These are phyloP conservation scores for Falciphora oryzae DNA, from an alignment of 2,329 filamentous ascomycete genomes.

Conservation along the genomic window DNA sequence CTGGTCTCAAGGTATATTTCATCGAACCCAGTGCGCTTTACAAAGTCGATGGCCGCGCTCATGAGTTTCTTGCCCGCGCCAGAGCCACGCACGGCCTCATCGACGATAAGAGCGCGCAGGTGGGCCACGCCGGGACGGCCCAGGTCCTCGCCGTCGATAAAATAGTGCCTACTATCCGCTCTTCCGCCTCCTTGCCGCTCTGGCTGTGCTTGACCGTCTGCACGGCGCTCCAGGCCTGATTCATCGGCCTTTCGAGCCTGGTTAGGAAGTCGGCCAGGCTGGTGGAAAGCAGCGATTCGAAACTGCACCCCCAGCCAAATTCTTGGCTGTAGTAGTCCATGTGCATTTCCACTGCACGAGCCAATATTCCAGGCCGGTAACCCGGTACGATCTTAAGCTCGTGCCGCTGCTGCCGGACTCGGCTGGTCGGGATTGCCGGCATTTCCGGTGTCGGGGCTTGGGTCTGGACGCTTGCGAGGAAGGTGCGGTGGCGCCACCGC, in stretches of 20 bases:
- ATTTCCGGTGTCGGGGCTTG: neutral
- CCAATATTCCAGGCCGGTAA: slow-evolving; percentile 24
- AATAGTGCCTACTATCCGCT: slow-evolving; percentile 22
- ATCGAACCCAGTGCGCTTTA: slow-evolving; percentile 17
- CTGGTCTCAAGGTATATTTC: slow-evolving; percentile 22
- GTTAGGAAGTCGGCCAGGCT: slow-evolving; percentile 17
- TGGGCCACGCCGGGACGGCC: slow-evolving; percentile 16
- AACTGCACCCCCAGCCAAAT: slow-evolving; percentile 19
- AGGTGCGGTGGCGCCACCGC: neutral
- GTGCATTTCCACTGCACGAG: slow-evolving; percentile 23
- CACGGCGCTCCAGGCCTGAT: slow-evolving; percentile 24
- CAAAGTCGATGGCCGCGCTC: slow-evolving; percentile 21
- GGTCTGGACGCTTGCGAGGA: no score
- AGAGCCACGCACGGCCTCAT: slow-evolving; percentile 17
- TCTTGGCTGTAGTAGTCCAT: slow-evolving; percentile 18
- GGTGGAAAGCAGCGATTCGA: slow-evolving; percentile 19
- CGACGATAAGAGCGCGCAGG: slow-evolving; percentile 25
- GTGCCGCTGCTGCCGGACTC: neutral
- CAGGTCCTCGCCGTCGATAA: slow-evolving; percentile 21
- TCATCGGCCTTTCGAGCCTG: slow-evolving; percentile 18
- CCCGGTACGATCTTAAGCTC: slow-evolving; percentile 19
- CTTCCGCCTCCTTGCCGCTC: slow-evolving; percentile 1
- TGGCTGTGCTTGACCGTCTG: slow-evolving; percentile 6
- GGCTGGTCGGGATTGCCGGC: neutral
- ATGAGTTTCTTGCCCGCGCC: slow-evolving; percentile 23